Conservation (phyloP, 768 basidiomycete genomes). For the Amanita phalloides region DNA sequence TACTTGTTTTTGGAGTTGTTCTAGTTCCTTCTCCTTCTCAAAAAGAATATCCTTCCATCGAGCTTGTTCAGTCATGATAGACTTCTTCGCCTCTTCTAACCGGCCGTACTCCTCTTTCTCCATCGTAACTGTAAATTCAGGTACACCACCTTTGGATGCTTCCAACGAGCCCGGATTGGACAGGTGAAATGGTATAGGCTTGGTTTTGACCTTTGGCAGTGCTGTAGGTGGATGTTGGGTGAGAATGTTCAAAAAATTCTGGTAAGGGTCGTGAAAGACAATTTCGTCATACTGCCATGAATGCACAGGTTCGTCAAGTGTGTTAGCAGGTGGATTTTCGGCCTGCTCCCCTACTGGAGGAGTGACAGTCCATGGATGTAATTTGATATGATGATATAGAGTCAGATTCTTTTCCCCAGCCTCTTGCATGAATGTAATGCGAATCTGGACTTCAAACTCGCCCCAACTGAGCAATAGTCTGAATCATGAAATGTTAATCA, state of each 20-base stretch:
- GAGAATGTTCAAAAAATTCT: conserved; percentile 74
- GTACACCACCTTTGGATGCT: conserved; percentile 54
- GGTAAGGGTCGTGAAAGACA: conserved; percentile 90
- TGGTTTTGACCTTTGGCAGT: conserved; percentile 51
- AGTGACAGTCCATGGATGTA: conserved; percentile 75
- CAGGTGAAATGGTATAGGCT: conserved; percentile 63
- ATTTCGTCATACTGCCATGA: conserved; percentile 99
- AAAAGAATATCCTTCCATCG: conserved; percentile 55
- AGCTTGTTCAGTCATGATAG: conserved; percentile 67
- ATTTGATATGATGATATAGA: conserved; percentile 88
- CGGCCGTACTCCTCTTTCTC: conserved; percentile 79
- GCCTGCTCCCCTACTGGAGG: conserved; percentile 31
- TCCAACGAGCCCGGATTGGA: conserved; percentile 55
- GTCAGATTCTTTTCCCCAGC: conserved; percentile 84
- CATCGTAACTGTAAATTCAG: conserved; percentile 82
- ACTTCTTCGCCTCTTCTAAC: conserved; percentile 65
- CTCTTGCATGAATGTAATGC: conserved; percentile 82
- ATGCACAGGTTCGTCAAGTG: conserved; percentile 74
- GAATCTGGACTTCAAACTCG: conserved; percentile 93
- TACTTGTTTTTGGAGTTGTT: conserved; percentile 52
- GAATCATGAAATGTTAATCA: background rate
- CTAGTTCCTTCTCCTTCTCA: conserved; percentile 77
- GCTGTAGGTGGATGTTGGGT: conserved; percentile 77
- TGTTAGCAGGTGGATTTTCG: conserved; percentile 55
- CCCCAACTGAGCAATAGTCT: conserved; percentile 66